A percentile compares a stretch with the other conserved stretches of the same genome.
phyloP scores from a whole-genome alignment of 2,329 filamentous ascomycete genomes.

The Penicillium psychrosexuale region DNA sequence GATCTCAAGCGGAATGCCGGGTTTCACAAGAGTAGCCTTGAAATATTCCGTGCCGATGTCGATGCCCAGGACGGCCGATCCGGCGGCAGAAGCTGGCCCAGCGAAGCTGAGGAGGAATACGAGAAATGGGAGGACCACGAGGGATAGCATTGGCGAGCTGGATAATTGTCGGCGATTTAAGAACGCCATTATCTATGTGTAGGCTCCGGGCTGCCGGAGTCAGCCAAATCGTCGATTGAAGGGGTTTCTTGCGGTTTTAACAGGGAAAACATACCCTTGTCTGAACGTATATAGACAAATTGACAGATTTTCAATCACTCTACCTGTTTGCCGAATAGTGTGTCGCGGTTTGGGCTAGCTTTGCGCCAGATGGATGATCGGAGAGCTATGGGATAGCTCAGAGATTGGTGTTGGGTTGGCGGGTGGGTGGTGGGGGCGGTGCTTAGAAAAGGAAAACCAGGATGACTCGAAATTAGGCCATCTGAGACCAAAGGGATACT shows the following conservation, averaged over 20 bases:
- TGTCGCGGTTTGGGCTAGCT: slow-evolving; percentile 13
- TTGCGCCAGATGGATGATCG: slow-evolving; percentile 15
- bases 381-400: slow-evolving; percentile 12
- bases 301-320: slow-evolving; percentile 1
- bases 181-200: slow-evolving; percentile 33
- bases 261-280: neutral
- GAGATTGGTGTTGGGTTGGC: neutral
- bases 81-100: slow-evolving; percentile 56
- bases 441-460: neutral
- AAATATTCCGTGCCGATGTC: slow-evolving; percentile 96
- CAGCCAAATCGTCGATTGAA: slow-evolving; percentile 2
- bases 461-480: slow-evolving; percentile 24
- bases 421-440: neutral
- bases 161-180: slow-evolving; percentile 28
- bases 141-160: slow-evolving; percentile 38
- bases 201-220: slow-evolving; percentile 20
- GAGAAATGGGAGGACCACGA: slow-evolving; percentile 51
- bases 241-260: neutral
- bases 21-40: slow-evolving; percentile 93
- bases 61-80: slow-evolving; percentile 80
- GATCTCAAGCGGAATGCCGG: slow-evolving; percentile 94
- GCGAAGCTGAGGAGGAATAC: slow-evolving; percentile 55
- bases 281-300: slow-evolving; percentile 10
- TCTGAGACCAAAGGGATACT: slow-evolving; percentile 26
- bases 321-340: slow-evolving; percentile 14